Evolutionary conservation across 768 basidiomycete genomes (phyloP).

Genomic region (Favolaschia claudopus): DNA sequence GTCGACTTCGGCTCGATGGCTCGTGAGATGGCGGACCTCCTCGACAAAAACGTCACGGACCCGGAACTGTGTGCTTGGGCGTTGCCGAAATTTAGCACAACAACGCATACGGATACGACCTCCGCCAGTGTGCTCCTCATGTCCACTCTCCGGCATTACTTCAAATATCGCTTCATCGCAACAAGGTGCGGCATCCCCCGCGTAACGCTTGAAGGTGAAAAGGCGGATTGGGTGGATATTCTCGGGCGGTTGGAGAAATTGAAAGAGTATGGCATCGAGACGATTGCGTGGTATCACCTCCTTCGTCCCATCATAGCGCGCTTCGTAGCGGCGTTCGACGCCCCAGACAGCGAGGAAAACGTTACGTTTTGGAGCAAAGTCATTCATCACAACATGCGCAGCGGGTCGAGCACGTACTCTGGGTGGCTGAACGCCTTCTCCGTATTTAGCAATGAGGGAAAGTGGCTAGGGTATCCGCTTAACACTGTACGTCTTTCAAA

Average conservation of each 20-base stretch:
- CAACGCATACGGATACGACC: conserved; percentile 35
- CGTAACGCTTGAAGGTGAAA: conserved; percentile 33
- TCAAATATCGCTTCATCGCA: conserved; percentile 16
- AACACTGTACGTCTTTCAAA: background rate
- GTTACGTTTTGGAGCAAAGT: conserved; percentile 27
- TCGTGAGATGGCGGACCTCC: background rate
- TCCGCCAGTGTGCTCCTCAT: conserved; percentile 39
- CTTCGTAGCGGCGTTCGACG: conserved; percentile 37
- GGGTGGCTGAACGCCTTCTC: conserved; percentile 27
- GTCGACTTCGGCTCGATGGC: background rate
- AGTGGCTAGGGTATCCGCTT: conserved; percentile 15
- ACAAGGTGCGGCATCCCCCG: conserved; percentile 33
- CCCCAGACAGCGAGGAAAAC: conserved; percentile 20
- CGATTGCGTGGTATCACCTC: conserved; percentile 32
- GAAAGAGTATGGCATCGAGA: conserved; percentile 29
- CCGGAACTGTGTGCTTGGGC: conserved; percentile 39
- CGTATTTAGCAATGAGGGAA: conserved; percentile 15
- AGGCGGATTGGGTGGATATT: conserved; percentile 31
- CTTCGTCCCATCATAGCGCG: conserved; percentile 35
- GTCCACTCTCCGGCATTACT: conserved; percentile 38
- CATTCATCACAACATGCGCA: conserved; percentile 17
- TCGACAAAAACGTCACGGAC: conserved; percentile 23
- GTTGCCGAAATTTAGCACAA: conserved; percentile 43
- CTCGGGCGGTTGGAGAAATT: conserved; percentile 27
- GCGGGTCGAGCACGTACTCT: background rate